These are phyloP conservation scores for Trametes cinnabarina DNA, from an alignment of 768 basidiomycete species.

Conservation along the genomic window DNA sequence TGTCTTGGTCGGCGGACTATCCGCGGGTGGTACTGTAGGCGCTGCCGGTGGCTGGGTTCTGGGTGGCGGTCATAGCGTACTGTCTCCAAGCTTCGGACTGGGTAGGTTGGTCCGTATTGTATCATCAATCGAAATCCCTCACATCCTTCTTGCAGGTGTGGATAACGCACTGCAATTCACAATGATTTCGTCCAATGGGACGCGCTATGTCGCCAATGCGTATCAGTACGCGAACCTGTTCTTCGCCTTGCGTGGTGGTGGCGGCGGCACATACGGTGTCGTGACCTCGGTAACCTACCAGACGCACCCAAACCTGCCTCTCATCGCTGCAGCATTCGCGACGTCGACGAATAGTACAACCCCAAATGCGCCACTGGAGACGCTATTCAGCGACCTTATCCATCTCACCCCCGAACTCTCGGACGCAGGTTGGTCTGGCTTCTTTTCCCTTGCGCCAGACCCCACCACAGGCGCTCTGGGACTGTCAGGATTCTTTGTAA, in stretches of 20 bases:
- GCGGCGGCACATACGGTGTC: slow-evolving; percentile 36
- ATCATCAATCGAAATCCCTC: neutral
- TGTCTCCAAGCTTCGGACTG: slow-evolving; percentile 30
- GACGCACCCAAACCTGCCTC: slow-evolving; percentile 40
- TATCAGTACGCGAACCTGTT: slow-evolving; percentile 49
- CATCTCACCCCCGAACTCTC: slow-evolving; percentile 7
- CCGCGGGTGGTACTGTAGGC: slow-evolving; percentile 40
- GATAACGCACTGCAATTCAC: slow-evolving; percentile 40
- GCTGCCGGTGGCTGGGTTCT: slow-evolving; percentile 45
- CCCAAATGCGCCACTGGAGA: slow-evolving; percentile 1
- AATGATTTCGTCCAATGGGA: slow-evolving; percentile 52
- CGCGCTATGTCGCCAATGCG: slow-evolving; percentile 41
- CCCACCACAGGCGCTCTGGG: neutral
- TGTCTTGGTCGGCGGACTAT: neutral
- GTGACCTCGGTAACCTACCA: slow-evolving; percentile 46
- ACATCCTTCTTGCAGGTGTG: slow-evolving; percentile 16
- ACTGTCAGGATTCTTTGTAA: slow-evolving; percentile 15
- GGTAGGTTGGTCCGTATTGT: slow-evolving; percentile 18
- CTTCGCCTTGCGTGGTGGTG: slow-evolving; percentile 49
- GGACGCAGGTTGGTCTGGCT: slow-evolving; percentile 9
- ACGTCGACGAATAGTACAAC: slow-evolving; percentile 11
- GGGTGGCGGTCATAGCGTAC: slow-evolving; percentile 32
- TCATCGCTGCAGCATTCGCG: slow-evolving; percentile 30
- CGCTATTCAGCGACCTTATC: slow-evolving; percentile 1
- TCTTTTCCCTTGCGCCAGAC: neutral